Percentiles rank a stretch among this genome's conserved stretches.
Evolutionary conservation across 352 stramenopile genomes (phyloP).

Genomic region (Pythium biforme): DNA sequence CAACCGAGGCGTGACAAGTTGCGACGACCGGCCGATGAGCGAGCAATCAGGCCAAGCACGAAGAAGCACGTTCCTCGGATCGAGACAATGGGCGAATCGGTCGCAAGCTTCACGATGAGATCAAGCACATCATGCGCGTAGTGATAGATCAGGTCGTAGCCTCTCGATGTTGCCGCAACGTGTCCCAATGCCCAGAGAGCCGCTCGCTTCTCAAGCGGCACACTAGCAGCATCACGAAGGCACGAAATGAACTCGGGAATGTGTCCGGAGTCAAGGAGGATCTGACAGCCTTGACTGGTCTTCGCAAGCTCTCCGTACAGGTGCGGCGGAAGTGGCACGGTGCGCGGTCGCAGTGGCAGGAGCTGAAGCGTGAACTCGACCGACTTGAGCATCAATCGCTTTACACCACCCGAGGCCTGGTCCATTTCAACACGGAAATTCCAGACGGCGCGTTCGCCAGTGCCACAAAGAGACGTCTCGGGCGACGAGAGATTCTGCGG

Average conservation of each 20-base stretch:
- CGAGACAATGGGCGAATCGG: constrained; percentile 76
- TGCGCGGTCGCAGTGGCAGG: constrained; percentile 70
- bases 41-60: constrained; percentile 72
- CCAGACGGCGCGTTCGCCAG: constrained; percentile 82
- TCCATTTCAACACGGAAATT: constrained; percentile 90
- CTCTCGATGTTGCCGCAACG: constrained; percentile 70
- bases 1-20: constrained; percentile 75
- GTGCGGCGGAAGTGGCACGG: constrained; percentile 78
- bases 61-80: constrained; percentile 88
- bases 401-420: constrained; percentile 50
- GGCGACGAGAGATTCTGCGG: constrained; percentile 61
- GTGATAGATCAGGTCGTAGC: constrained; percentile 79
- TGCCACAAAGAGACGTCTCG: constrained; percentile 75
- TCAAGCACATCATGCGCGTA: constrained; percentile 84
- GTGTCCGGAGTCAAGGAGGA: constrained; percentile 75
- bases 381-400: constrained; percentile 83
- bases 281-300: constrained; percentile 76
- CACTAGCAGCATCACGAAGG: constrained; percentile 75
- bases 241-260: constrained; percentile 83
- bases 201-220: constrained; percentile 83
- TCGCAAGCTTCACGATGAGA: constrained; percentile 85
- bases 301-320: constrained; percentile 87
- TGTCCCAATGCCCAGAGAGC: constrained; percentile 84
- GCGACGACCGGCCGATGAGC: constrained; percentile 57
- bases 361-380: constrained; percentile 89